phyloP scores from a whole-genome alignment of 1,139 yeast genomes.

The Geotrichum macrosporum region DNA sequence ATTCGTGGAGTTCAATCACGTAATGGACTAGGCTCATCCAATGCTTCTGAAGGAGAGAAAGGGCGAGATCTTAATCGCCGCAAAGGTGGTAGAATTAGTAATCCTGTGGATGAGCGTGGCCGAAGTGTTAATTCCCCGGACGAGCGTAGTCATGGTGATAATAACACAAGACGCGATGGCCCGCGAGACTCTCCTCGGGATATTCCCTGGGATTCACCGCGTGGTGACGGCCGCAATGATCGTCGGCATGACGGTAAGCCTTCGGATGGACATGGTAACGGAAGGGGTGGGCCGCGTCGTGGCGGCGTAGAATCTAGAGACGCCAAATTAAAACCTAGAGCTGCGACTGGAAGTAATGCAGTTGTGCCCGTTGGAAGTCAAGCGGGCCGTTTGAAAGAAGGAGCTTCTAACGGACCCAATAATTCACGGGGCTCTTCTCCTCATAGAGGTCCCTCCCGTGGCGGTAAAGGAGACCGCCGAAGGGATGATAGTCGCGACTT shows the following conservation, averaged over 20 bases:
- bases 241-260: background rate
- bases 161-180: background rate
- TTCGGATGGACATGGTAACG: slow-evolving; percentile 1
- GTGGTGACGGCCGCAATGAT: slow-evolving; percentile 2
- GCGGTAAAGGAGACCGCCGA: slow-evolving; percentile 12
- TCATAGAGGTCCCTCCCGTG: too few relatives aligned
- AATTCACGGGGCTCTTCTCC: background rate
- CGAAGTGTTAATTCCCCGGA: slow-evolving; percentile 4
- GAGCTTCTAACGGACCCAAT: background rate
- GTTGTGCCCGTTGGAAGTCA: slow-evolving; percentile 4
- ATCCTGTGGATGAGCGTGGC: slow-evolving; percentile 2
- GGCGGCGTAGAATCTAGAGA: background rate
- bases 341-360: slow-evolving; percentile 12
- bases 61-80: background rate
- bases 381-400: slow-evolving; percentile 4
- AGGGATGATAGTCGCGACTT: slow-evolving; percentile 2
- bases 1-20: background rate
- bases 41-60: background rate
- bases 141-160: too few relatives aligned
- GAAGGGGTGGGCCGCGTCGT: background rate
- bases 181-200: background rate
- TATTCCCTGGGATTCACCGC: slow-evolving; percentile 1
- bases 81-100: background rate
- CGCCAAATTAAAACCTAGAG: slow-evolving; percentile 2
- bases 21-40: background rate